Base-by-base conservation (phyloP, 129 eudicot genomes). In the Chrysanthemum lavandulifolium region DNA sequence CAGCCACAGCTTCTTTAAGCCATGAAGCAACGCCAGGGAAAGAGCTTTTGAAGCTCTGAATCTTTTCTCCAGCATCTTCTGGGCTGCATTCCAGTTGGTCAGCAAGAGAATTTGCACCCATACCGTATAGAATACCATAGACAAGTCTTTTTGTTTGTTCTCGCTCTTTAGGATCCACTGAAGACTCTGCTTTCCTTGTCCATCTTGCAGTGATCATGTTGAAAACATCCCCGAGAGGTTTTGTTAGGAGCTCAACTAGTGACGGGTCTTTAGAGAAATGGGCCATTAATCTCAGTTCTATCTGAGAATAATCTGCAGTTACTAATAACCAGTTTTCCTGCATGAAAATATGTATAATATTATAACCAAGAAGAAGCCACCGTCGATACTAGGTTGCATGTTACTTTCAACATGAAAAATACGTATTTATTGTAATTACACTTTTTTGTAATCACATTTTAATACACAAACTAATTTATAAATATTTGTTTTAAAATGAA, bases 221-320 rank as follows among this genome's bases (percentile, higher is more conserved):
- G 72, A 95, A 95, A 54, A 84, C 91, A 74, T 95, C 99, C 76
- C 83, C 91, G 57, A 85, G 74, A 50, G 91, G 96, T 65, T 86
- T 71, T 73, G 86, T 83, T 43, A 95, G 96, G 51, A 95, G 88
- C 71, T 95, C 85, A 73, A 90, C 82, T 69, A 95, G 85, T 12
- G 86, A 86, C 36, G 80, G 9, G 74, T 95, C 99, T 79, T 82
- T 88, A 16, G 99, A 95, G 78, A 95, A 95, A 81, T 95, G 99
- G 25, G 99, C 97, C 99, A 90, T 95, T 74, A 95, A 73, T 61
- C 99, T 80, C 68, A 95, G 80, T 81, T 94, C 99, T 82, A 94
- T 94, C 84, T 94, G 99, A 65, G 93, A 94, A 88, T 94, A 94
- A 84, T 94, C 99, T 48, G 99, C 99, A n/a, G 99, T 79, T 68